phyloP scores from a whole-genome alignment of 768 basidiomycete genomes.

The Boletus rubropictus region DNA sequence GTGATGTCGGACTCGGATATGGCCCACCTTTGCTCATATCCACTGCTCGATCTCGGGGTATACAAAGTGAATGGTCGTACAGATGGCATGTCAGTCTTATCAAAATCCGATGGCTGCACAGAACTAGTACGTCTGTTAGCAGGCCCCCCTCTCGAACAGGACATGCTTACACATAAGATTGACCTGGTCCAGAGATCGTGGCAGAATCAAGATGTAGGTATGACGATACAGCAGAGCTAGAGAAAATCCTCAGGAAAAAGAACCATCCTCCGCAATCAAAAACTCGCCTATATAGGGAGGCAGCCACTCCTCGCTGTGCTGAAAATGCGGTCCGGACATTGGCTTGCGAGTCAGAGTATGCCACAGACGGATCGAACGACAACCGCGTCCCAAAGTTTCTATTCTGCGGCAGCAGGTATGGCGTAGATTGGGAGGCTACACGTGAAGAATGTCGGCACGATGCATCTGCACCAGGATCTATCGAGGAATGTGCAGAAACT shows the following conservation, averaged over 20 bases:
- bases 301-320: slow-evolving; percentile 21
- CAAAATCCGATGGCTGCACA: slow-evolving; percentile 2
- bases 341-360: slow-evolving; percentile 35
- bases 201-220: slow-evolving; percentile 29
- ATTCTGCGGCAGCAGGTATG: slow-evolving; percentile 2
- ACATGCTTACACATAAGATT: slow-evolving; percentile 20
- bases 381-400: slow-evolving; percentile 14
- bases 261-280: neutral
- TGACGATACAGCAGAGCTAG: slow-evolving; percentile 51
- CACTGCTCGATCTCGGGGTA: neutral
- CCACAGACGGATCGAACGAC: slow-evolving; percentile 43
- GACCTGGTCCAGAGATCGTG: slow-evolving; percentile 7
- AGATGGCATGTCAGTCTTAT: slow-evolving; percentile 1
- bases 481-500: neutral
- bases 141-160: neutral
- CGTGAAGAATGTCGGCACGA: slow-evolving; percentile 21
- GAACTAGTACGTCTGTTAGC: slow-evolving; percentile 7
- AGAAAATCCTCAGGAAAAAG: slow-evolving; percentile 4
- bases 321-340: neutral
- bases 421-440: neutral
- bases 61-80: neutral
- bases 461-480: slow-evolving; percentile 9
- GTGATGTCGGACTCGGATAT: slow-evolving; percentile 19
- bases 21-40: slow-evolving; percentile 22
- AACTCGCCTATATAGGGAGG: slow-evolving; percentile 55